A percentile compares a stretch with the other conserved stretches of the same genome.
phyloP scores from a whole-genome alignment of 495 filamentous ascomycete genomes.

The Xylaria scruposa region DNA sequence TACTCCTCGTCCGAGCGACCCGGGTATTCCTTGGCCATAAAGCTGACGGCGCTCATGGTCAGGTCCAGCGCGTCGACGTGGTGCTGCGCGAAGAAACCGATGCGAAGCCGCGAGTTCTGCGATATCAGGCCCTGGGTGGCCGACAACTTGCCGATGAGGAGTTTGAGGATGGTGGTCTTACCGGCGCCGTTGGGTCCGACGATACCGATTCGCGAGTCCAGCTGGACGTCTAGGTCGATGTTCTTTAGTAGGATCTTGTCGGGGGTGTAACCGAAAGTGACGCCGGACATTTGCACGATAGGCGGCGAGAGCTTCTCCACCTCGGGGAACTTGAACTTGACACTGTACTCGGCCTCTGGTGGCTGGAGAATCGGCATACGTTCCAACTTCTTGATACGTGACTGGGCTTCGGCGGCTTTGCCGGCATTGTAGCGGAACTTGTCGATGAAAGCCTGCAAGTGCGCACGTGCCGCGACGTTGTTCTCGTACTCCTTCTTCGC shows the following conservation, averaged over 20 bases:
- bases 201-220: slow-evolving; percentile 97
- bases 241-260: slow-evolving; percentile 82
- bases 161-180: slow-evolving; percentile 95
- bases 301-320: slow-evolving; percentile 97
- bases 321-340: slow-evolving; percentile 97
- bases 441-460: slow-evolving; percentile 95
- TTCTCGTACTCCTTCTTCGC: slow-evolving; percentile 98
- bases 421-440: slow-evolving; percentile 99
- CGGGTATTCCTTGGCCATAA: slow-evolving; percentile 92
- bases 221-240: slow-evolving; percentile 94
- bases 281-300: slow-evolving; percentile 95
- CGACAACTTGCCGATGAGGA: slow-evolving; percentile 85
- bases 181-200: slow-evolving; percentile 98
- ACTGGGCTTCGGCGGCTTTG: slow-evolving; percentile 98
- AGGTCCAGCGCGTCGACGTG: slow-evolving; percentile 97
- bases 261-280: slow-evolving; percentile 86
- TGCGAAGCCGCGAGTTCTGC: slow-evolving; percentile 81
- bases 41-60: slow-evolving; percentile 84
- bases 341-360: slow-evolving; percentile 92
- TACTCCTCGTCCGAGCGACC: slow-evolving; percentile 97
- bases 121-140: slow-evolving; percentile 83
- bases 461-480: slow-evolving; percentile 91
- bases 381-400: slow-evolving; percentile 98
- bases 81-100: slow-evolving; percentile 98
- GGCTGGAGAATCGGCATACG: slow-evolving; percentile 91